Conservation (phyloP, 2,329 filamentous ascomycete species). For the Cladophialophora exuberans region DNA sequence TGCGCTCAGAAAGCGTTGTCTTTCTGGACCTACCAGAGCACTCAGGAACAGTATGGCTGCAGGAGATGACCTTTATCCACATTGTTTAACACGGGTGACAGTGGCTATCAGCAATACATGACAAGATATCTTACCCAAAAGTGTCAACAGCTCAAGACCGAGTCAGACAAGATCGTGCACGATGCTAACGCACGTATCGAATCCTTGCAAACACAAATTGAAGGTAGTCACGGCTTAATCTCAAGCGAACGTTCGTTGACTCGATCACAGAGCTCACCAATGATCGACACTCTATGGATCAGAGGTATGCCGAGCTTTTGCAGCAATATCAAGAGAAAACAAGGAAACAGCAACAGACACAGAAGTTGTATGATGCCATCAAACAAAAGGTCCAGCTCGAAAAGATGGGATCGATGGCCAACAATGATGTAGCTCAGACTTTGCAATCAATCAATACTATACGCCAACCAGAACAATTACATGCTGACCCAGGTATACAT, state of each 20-base stretch:
- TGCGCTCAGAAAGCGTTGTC: constrained; percentile 77
- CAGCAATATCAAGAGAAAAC: constrained; percentile 71
- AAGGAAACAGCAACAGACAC: constrained; percentile 68
- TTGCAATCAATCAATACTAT: constrained; percentile 43
- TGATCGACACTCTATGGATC: constrained; percentile 65
- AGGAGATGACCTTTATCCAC: not conserved
- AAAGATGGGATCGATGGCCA: constrained; percentile 59
- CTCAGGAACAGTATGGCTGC: constrained; percentile 71
- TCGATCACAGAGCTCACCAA: constrained; percentile 55
- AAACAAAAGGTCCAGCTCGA: constrained; percentile 60
- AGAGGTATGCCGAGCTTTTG: constrained; percentile 73
- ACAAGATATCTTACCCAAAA: constrained; percentile 74
- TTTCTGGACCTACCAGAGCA: constrained; percentile 86
- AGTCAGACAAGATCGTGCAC: constrained; percentile 73
- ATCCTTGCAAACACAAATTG: constrained; percentile 65
- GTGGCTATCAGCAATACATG: constrained; percentile 76
- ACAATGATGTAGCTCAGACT: constrained; percentile 54
- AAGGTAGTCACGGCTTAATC: constrained; percentile 48
- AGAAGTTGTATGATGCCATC: constrained; percentile 61
- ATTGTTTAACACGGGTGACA: constrained; percentile 39
- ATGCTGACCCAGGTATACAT: constrained; percentile 30
- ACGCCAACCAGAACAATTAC: constrained; percentile 24
- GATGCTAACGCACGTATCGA: constrained; percentile 76
- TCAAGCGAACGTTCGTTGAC: constrained; percentile 36
- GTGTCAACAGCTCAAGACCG: constrained; percentile 64